Evolutionary conservation across 805 yeast species (phyloP).

Genomic region (Henningerozyma blattae): DNA sequence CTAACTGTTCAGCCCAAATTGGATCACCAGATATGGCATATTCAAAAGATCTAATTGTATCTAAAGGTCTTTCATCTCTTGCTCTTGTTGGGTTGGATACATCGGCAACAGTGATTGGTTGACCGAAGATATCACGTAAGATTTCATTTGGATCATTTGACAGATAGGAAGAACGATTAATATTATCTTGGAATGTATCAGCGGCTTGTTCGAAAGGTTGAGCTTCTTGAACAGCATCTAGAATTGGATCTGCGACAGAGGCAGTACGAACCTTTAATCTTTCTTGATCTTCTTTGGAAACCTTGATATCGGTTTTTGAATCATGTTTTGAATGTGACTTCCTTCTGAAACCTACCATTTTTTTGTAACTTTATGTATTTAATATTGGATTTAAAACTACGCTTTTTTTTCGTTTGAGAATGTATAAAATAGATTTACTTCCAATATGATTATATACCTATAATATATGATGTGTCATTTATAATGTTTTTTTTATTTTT

Average conservation of each 20-base stretch:
- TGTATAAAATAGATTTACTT: too few relatives aligned
- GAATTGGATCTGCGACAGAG: conserved; percentile 78
- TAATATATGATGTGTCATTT: too few relatives aligned
- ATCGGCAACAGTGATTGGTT: conserved; percentile 66
- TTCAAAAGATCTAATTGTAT: conserved; percentile 89
- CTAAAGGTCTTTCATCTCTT: conserved; percentile 93
- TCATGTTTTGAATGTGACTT: conserved; percentile 18
- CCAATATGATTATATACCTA: too few relatives aligned
- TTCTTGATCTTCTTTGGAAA: conserved; percentile 40
- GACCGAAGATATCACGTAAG: conserved; percentile 68
- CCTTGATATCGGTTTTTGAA: conserved; percentile 21
- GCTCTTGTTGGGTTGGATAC: conserved; percentile 86
- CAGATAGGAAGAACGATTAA: conserved; percentile 28
- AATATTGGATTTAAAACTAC: too few relatives aligned
- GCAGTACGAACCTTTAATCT: conserved; percentile 54
- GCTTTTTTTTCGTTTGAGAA: too few relatives aligned
- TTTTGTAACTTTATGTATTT: too few relatives aligned
- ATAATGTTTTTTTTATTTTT: too few relatives aligned
- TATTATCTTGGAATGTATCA: conserved; percentile 24
- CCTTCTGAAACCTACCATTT: conserved; percentile 37
- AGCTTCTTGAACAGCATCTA: conserved; percentile 86
- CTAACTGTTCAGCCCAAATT: conserved; percentile 67
- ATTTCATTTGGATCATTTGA: conserved; percentile 36
- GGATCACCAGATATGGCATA: conserved; percentile 77
- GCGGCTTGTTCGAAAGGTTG: conserved; percentile 80